Base-by-base conservation (phyloP, 257 asterid genomes). In the Salvia hispanica region DNA sequence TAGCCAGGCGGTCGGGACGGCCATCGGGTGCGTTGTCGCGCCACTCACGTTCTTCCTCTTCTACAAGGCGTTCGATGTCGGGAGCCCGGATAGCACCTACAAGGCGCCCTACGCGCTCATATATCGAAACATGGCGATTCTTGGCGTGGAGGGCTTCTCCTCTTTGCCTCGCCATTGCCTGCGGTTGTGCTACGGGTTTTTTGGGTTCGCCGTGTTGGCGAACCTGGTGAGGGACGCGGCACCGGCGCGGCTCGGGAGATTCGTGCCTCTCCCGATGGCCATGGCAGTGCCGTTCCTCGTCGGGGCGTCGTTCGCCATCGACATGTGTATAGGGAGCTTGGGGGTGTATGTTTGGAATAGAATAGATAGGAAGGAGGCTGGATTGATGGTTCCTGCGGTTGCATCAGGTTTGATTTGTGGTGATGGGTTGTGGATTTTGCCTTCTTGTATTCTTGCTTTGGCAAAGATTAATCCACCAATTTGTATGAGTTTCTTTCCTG, bases 221-320 rank as follows among this genome's bases (percentile, higher is more conserved):
- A 89, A 89, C 69, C 51, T 89, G 58, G 11, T 59, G 67, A 85
- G 92, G 48, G 96, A 85, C 15, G 2, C 66, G 0, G 6, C 15
- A 55, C 92, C 92, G 0, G 21, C 37, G 74, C 74, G 55, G 78
- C 12, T 73, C 0, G 87, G 90, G 71, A 78, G 67, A 21, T 71
- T 84, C 77, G 70, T 87, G 5, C 95, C 96, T 0, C 80, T 89
- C 6, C 95, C 96, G 6, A 86, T 87, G 95, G 96, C 95, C 5
- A 89, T 89, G 92, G 96, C 96, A 1, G 96, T 85, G 75, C 96
- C 95, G 5, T 89, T 89, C 57, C 77, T 86, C 0, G 92, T 85
- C 15, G 92, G 95, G 4, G 96, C 84, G 4, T 78, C 84, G 34
- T 89, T 89, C 43, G 92, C 96, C 0, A 77, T 89, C 2, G 96